These are phyloP conservation scores for Podospora didyma DNA, from an alignment of 495 filamentous ascomycete species.

Conservation along the genomic window DNA sequence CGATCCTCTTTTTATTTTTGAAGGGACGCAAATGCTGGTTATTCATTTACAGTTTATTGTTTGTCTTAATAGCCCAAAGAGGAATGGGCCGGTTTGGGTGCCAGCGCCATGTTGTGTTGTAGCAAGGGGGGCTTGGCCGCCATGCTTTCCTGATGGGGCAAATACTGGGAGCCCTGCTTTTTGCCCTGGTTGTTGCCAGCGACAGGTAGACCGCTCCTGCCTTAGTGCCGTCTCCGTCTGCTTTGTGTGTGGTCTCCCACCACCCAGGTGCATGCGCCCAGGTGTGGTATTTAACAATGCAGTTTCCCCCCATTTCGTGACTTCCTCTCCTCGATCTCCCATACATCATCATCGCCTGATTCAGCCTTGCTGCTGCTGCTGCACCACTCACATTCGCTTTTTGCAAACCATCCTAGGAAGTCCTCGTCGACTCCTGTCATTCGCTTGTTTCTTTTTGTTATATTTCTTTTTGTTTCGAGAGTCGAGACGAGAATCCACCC, in stretches of 20 bases:
- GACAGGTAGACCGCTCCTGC: background rate
- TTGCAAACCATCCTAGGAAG: slow-evolving; percentile 47
- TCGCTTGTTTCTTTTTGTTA: slow-evolving; percentile 50
- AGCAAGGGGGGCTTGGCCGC: slow-evolving; percentile 9
- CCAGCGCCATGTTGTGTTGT: background rate
- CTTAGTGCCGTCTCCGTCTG: background rate
- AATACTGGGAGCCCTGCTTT: slow-evolving; percentile 1
- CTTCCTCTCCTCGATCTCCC: slow-evolving; percentile 25
- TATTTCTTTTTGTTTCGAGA: slow-evolving; percentile 41
- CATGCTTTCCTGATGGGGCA: slow-evolving; percentile 21
- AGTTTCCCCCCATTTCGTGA: slow-evolving; percentile 28
- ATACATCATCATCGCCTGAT: slow-evolving; percentile 28
- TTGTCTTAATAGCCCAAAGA: slow-evolving; percentile 5
- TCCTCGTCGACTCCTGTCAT: slow-evolving; percentile 63
- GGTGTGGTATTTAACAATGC: slow-evolving; percentile 32
- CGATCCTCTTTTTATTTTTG: no score
- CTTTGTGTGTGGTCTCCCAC: slow-evolving; percentile 2
- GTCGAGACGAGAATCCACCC: slow-evolving; percentile 11
- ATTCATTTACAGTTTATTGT: background rate
- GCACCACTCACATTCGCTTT: slow-evolving; percentile 49
- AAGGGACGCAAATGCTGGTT: background rate
- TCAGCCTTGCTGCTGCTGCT: slow-evolving; percentile 34
- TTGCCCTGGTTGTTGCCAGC: background rate
- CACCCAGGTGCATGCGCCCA: slow-evolving; percentile 3
- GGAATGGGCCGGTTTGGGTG: slow-evolving; percentile 2